A percentile compares a stretch with the other conserved stretches of the same genome.
Conservation (phyloP, 1,284 basidiomycete genomes). For the Hortiboletus rubellus region DNA sequence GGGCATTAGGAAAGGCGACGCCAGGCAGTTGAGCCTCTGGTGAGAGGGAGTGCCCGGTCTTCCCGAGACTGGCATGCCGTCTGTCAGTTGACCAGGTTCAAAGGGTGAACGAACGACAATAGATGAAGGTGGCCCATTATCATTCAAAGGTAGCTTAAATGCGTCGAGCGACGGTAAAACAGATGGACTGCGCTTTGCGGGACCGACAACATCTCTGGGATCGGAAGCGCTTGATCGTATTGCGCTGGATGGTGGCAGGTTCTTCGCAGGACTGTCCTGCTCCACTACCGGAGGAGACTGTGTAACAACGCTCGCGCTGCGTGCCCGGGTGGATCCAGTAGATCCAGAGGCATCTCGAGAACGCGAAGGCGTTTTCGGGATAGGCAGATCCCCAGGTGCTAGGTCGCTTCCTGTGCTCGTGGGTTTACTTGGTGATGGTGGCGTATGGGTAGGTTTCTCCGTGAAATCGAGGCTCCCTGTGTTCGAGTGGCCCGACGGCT, state of each 20-base stretch:
- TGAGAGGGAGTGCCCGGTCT: neutral
- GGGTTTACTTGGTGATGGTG: conserved; percentile 12
- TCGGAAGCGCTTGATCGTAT: conserved; percentile 5
- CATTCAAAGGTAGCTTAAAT: conserved; percentile 10
- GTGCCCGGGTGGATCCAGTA: conserved; percentile 16
- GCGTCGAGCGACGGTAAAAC: conserved; percentile 14
- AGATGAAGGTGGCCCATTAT: conserved; percentile 24
- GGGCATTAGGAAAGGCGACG: conserved; percentile 18
- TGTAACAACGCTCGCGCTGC: conserved; percentile 12
- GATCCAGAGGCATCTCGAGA: conserved; percentile 22
- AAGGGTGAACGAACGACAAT: conserved; percentile 22
- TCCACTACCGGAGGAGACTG: conserved; percentile 6
- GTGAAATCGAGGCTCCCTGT: conserved; percentile 6
- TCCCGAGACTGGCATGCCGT: neutral
- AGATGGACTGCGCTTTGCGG: conserved; percentile 1
- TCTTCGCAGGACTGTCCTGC: conserved; percentile 4
- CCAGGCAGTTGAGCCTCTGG: conserved; percentile 8
- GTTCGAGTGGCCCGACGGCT: conserved; percentile 14
- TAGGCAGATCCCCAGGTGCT: neutral
- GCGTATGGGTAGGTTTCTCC: conserved; percentile 3
- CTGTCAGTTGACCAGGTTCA: conserved; percentile 1
- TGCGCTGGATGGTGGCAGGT: neutral
- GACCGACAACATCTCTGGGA: neutral
- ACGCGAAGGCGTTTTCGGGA: conserved; percentile 25
- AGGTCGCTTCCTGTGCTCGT: conserved; percentile 9